These are phyloP conservation scores for Trichosanthes truncata DNA, from an alignment of 306 rosid species.

Conservation along the genomic window DNA sequence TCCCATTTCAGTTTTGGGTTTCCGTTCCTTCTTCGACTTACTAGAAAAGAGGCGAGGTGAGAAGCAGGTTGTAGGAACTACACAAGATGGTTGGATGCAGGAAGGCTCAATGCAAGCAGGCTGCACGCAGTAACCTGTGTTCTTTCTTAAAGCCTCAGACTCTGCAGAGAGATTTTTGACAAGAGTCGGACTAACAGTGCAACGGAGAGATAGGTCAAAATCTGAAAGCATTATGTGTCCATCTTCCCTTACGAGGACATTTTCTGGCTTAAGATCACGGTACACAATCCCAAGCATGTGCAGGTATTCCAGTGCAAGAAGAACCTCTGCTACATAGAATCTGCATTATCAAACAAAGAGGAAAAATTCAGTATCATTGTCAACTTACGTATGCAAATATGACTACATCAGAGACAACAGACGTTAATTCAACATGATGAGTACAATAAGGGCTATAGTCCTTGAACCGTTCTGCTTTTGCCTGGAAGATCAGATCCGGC, in stretches of 20 bases:
- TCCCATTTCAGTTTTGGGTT: conserved; percentile 65
- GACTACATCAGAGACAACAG: neutral
- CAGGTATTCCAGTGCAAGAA: conserved; percentile 80
- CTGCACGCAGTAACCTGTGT: conserved; percentile 73
- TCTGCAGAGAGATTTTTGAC: conserved; percentile 56
- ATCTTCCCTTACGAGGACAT: conserved; percentile 89
- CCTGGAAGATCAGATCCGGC: neutral
- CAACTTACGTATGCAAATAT: neutral
- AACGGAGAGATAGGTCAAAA: conserved; percentile 90
- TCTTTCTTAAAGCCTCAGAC: conserved; percentile 60
- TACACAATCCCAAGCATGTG: conserved; percentile 99
- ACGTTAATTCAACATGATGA: neutral
- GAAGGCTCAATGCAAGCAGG: conserved; percentile 96
- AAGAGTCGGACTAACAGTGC: conserved; percentile 86
- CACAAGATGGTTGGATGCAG: conserved; percentile 97
- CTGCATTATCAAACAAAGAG: conserved; percentile 36
- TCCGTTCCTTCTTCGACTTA: conserved; percentile 86
- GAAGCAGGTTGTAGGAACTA: conserved; percentile 90
- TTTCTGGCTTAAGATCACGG: conserved; percentile 99
- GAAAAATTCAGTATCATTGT: neutral
- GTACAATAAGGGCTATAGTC: neutral
- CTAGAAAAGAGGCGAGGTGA: conserved; percentile 85
- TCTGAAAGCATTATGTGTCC: conserved; percentile 98
- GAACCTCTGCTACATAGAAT: conserved; percentile 92
- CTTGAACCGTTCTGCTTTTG: neutral